Evolutionary conservation across 345 rosid species (phyloP).

Genomic region (rapeseed (Brassica napus)): Da-Ae NC_063436.1:4077001-4077500

Average conservation of each 20-base stretch:
- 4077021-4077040: conserved; percentile 9
- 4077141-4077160: conserved; percentile 23
- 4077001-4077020: conserved; percentile 21
- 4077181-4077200: conserved; percentile 41
- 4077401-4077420: not conserved
- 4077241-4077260: conserved; percentile 6
- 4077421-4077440: not conserved
- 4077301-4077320: conserved; percentile 3
- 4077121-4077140: conserved; percentile 18
- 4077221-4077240: conserved; percentile 23
- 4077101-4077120: conserved; percentile 23
- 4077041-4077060: conserved; percentile 18
- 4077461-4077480: conserved; percentile 13
- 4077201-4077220: conserved; percentile 19
- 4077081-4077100: conserved; percentile 35
- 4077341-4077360: conserved; percentile 17
- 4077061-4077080: conserved; percentile 24
- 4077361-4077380: conserved; percentile 2
- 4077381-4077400: conserved; percentile 4
- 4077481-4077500: conserved; percentile 36
- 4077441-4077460: not conserved
- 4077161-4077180: conserved; percentile 24
- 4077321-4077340: conserved; percentile 10
- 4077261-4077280: not conserved
- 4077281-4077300: not conserved